Evolutionary conservation across 768 basidiomycete species (phyloP).

Genomic region (Russula olivacea): DNA sequence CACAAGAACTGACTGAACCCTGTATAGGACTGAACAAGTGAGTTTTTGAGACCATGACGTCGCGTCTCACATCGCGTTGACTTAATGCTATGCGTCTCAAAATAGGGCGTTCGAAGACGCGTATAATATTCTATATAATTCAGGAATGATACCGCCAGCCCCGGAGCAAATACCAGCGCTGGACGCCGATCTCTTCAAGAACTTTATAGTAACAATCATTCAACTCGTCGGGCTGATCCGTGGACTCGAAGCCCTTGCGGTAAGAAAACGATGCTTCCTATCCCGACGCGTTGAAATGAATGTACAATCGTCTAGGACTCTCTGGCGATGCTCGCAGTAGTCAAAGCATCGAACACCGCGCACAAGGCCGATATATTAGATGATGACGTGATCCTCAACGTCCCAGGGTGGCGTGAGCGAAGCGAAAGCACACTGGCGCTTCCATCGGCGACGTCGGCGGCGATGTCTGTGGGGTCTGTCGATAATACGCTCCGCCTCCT

Average conservation of each 20-base stretch:
- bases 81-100: not conserved
- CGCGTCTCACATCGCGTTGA: not conserved
- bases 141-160: not conserved
- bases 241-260: conserved; percentile 7
- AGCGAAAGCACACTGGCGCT: not conserved
- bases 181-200: conserved; percentile 11
- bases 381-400: conserved; percentile 18
- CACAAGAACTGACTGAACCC: not conserved
- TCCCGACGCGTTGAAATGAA: not conserved
- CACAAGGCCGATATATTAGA: not conserved
- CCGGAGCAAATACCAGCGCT: not conserved
- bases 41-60: not conserved
- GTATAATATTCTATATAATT: conserved; percentile 5
- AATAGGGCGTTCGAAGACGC: conserved; percentile 7
- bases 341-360: not conserved
- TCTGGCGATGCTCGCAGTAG: not conserved
- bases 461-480: not conserved
- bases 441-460: not conserved
- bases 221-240: conserved; percentile 10
- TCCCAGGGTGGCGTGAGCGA: conserved; percentile 15
- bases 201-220: conserved; percentile 8
- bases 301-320: not conserved
- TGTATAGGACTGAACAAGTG: conserved; percentile 10
- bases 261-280: not conserved
- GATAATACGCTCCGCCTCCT: conserved; percentile 10